Conservation (phyloP, 169 alveolate genomes). For the Plasmodium fragile region DNA sequence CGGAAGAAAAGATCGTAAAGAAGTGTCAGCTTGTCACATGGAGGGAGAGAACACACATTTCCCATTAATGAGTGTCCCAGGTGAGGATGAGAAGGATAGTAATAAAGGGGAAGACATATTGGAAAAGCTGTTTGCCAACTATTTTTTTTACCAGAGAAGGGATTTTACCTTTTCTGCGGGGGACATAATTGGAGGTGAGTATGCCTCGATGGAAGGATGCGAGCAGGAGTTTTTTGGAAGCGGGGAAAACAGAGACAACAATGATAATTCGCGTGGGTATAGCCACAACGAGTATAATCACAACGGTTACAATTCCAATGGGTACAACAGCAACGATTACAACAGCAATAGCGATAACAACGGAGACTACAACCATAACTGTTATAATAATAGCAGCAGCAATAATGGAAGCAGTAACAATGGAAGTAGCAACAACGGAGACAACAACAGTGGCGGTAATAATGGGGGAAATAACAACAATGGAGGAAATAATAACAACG, state of each 20-base stretch:
- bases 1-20: not conserved
- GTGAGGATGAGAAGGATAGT: not conserved
- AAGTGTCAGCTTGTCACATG: not conserved
- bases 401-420: slow-evolving; percentile 4
- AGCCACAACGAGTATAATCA: not conserved
- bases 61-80: not conserved
- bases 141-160: not conserved
- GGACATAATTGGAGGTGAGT: not conserved
- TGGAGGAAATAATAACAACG: not conserved
- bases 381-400: not conserved
- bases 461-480: not conserved
- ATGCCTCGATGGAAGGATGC: not conserved
- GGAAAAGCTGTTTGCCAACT: not conserved
- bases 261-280: not conserved
- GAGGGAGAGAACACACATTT: not conserved
- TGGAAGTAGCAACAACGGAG: not conserved
- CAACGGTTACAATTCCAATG: not conserved
- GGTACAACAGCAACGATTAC: not conserved
- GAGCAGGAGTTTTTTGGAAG: not conserved
- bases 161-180: not conserved
- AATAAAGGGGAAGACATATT: not conserved
- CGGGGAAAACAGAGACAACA: not conserved
- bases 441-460: not conserved
- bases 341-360: not conserved
- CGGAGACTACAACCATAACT: not conserved